Evolutionary conservation across 2,329 filamentous ascomycete genomes (phyloP).

Genomic region (Lasiodiplodia sp.): DNA sequence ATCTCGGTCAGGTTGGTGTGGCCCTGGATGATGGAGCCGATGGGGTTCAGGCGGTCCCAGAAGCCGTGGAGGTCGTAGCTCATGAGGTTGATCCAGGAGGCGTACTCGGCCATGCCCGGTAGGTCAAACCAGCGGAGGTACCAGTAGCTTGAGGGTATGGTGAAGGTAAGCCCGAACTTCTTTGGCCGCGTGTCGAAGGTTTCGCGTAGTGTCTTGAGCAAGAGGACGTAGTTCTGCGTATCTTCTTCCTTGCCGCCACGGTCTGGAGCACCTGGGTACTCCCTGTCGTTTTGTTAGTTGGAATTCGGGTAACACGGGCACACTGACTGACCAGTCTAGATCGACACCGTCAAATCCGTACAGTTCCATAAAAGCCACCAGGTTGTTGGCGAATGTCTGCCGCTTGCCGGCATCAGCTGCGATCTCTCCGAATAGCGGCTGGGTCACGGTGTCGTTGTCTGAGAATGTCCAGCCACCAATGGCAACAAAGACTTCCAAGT

Average conservation of each 20-base stretch:
- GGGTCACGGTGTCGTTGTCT: slow-evolving; percentile 42
- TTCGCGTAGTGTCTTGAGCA: slow-evolving; percentile 37
- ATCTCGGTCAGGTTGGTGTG: slow-evolving; percentile 61
- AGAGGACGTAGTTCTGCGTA: slow-evolving; percentile 35
- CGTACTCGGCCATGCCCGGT: slow-evolving; percentile 36
- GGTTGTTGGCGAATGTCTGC: slow-evolving; percentile 46
- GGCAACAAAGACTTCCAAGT: slow-evolving; percentile 49
- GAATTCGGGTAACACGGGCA: no score
- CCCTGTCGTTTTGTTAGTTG: slow-evolving; percentile 28
- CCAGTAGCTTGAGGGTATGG: slow-evolving; percentile 38
- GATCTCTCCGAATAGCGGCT: slow-evolving; percentile 45
- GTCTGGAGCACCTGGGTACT: slow-evolving; percentile 43
- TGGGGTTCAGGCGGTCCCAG: slow-evolving; percentile 46
- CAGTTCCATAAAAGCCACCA: slow-evolving; percentile 50
- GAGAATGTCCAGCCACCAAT: slow-evolving; percentile 53
- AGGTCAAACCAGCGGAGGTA: slow-evolving; percentile 40
- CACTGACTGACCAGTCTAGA: slow-evolving; percentile 50
- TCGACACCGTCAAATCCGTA: slow-evolving; percentile 57
- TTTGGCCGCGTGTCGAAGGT: slow-evolving; percentile 31
- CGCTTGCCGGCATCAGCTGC: slow-evolving; percentile 39
- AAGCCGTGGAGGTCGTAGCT: slow-evolving; percentile 53
- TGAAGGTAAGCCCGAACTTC: slow-evolving; percentile 38
- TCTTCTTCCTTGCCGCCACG: slow-evolving; percentile 49
- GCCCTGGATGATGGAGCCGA: slow-evolving; percentile 44
- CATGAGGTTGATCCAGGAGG: slow-evolving; percentile 56